These are phyloP conservation scores for Puya raimondii DNA, from an alignment of 176 grass and related monocot species.

Conservation along the genomic window DNA sequence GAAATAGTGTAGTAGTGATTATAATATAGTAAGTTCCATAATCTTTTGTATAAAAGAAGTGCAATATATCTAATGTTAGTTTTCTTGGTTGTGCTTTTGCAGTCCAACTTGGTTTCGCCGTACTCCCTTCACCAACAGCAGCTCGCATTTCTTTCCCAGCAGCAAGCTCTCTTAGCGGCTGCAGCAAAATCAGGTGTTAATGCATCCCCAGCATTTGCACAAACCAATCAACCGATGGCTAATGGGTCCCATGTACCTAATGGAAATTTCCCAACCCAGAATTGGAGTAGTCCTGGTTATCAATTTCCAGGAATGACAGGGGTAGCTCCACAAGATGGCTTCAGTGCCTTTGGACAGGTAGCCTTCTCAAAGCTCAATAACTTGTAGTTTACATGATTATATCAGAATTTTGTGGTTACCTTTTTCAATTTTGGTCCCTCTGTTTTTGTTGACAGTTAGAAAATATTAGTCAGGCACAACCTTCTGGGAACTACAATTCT, in stretches of 20 bases:
- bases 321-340: slow-evolving; percentile 44
- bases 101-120: slow-evolving; percentile 90
- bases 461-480: slow-evolving; percentile 29
- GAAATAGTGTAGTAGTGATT: neutral
- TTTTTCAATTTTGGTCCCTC: slow-evolving; percentile 11
- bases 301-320: slow-evolving; percentile 39
- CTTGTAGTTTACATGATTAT: neutral
- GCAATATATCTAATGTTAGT: neutral
- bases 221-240: slow-evolving; percentile 34
- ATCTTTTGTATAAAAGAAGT: neutral
- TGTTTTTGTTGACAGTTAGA: slow-evolving; percentile 38
- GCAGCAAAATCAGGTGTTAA: slow-evolving; percentile 63
- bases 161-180: slow-evolving; percentile 88
- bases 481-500: slow-evolving; percentile 35
- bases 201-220: slow-evolving; percentile 30
- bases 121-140: slow-evolving; percentile 88
- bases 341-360: slow-evolving; percentile 29
- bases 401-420: neutral
- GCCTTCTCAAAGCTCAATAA: neutral
- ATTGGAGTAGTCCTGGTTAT: slow-evolving; percentile 53
- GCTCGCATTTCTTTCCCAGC: slow-evolving; percentile 71
- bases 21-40: neutral
- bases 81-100: slow-evolving; percentile 24
- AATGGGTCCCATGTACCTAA: slow-evolving; percentile 34
- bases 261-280: slow-evolving; percentile 42